phyloP scores from a whole-genome alignment of 108 stramenopile genomes.

The Fragilaria radians region DNA sequence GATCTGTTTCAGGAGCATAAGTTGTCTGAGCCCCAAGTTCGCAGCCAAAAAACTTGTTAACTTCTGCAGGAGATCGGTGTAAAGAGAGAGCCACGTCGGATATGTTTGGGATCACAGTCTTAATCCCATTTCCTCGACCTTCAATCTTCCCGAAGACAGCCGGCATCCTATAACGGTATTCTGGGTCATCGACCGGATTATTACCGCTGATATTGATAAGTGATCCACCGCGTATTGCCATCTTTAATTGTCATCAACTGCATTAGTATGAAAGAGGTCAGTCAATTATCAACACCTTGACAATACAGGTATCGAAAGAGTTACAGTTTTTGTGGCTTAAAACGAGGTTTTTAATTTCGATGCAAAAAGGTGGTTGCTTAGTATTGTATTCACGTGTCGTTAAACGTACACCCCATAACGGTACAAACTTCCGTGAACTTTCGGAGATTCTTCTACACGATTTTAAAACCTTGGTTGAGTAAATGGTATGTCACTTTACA shows the following conservation, averaged over 20 bases:
- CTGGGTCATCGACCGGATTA: slow-evolving; percentile 90
- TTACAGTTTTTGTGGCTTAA: too few relatives aligned
- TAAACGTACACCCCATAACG: too few relatives aligned
- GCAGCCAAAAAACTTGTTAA: slow-evolving; percentile 97
- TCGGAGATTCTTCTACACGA: too few relatives aligned
- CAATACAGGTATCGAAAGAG: too few relatives aligned
- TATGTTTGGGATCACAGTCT: slow-evolving; percentile 96
- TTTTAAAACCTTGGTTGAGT: too few relatives aligned
- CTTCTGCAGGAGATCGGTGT: slow-evolving; percentile 89
- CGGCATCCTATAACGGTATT: slow-evolving; percentile 97
- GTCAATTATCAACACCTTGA: too few relatives aligned
- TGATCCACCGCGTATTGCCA: slow-evolving; percentile 66
- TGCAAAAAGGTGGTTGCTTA: too few relatives aligned
- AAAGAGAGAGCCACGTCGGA: slow-evolving; percentile 75
- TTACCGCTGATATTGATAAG: slow-evolving; percentile 87
- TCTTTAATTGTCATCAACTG: slow-evolving; percentile 18
- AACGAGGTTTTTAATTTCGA: too few relatives aligned
- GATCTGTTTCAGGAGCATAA: slow-evolving; percentile 87
- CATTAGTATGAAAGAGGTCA: background rate
- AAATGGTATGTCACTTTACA: too few relatives aligned
- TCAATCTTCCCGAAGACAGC: slow-evolving; percentile 94
- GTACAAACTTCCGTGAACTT: too few relatives aligned
- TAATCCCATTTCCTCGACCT: slow-evolving; percentile 99
- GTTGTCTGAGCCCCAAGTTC: slow-evolving; percentile 97
- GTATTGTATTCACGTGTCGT: too few relatives aligned